Conservation (phyloP, 1,284 basidiomycete genomes). For the Pseudozyma pruni region DNA sequence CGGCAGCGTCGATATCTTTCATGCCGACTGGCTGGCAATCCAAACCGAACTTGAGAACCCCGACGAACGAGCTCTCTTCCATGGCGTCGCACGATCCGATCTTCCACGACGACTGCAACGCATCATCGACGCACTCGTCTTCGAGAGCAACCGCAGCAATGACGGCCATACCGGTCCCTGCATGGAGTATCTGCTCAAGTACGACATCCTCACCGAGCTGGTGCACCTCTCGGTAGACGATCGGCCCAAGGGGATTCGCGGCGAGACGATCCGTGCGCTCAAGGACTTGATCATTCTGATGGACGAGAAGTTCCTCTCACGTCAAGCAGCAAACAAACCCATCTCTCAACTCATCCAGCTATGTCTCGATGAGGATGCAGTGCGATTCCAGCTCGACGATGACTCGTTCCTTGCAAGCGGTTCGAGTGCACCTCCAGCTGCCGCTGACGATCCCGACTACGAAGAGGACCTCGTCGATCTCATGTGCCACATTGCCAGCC, state of each 20-base stretch:
- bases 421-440: slow-evolving; percentile 2
- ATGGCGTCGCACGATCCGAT: slow-evolving; percentile 83
- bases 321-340: slow-evolving; percentile 75
- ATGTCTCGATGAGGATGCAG: slow-evolving; percentile 88
- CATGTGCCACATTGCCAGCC: slow-evolving; percentile 61
- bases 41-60: slow-evolving; percentile 73
- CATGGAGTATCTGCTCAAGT: slow-evolving; percentile 88
- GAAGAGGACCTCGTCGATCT: slow-evolving; percentile 59
- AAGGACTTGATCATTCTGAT: slow-evolving; percentile 64
- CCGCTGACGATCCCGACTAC: slow-evolving; percentile 16
- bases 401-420: slow-evolving; percentile 65
- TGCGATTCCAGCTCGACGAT: slow-evolving; percentile 80
- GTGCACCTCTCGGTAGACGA: slow-evolving; percentile 62
- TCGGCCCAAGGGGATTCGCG: slow-evolving; percentile 59
- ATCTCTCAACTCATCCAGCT: slow-evolving; percentile 84
- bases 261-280: slow-evolving; percentile 62
- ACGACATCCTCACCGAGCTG: slow-evolving; percentile 70
- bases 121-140: slow-evolving; percentile 87
- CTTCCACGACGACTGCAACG: slow-evolving; percentile 80
- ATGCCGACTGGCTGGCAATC: slow-evolving; percentile 43
- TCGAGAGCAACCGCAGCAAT: slow-evolving; percentile 82
- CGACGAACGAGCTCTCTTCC: slow-evolving; percentile 81
- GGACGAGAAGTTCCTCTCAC: slow-evolving; percentile 63
- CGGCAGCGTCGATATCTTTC: slow-evolving; percentile 46
- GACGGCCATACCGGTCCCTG: slow-evolving; percentile 80